A percentile compares a stretch with the other conserved stretches of the same genome.
Conservation (phyloP, 1,139 yeast species). For the Nakaseomyces delphensis region DNA sequence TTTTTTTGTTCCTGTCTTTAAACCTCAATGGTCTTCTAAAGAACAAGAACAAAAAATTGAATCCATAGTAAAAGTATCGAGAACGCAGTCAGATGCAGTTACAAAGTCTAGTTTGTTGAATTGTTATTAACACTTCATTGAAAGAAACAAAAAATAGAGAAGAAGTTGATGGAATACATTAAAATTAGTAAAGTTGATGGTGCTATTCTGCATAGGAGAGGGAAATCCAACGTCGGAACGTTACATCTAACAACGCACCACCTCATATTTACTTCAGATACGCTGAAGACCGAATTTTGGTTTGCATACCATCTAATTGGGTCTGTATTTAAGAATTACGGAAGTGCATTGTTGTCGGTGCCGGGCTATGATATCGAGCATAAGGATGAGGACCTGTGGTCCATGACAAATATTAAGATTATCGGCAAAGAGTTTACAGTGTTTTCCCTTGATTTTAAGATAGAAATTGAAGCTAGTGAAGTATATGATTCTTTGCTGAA, state of each 20-base stretch:
- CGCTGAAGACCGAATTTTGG: slow-evolving; percentile 66
- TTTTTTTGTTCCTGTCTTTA: too few species aligned
- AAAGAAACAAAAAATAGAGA: not conserved
- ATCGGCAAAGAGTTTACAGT: slow-evolving; percentile 85
- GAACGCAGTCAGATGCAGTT: too few species aligned
- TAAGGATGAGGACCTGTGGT: slow-evolving; percentile 37
- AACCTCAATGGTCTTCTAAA: too few species aligned
- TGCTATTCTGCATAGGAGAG: slow-evolving; percentile 63
- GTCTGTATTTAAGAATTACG: slow-evolving; percentile 47
- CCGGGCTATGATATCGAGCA: slow-evolving; percentile 6
- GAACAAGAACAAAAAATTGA: too few species aligned
- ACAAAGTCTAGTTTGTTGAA: too few species aligned
- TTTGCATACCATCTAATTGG: slow-evolving; percentile 83
- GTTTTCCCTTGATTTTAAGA: slow-evolving; percentile 63
- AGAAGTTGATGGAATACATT: slow-evolving; percentile 44
- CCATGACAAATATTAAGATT: slow-evolving; percentile 51
- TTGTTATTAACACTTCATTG: too few species aligned
- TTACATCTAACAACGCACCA: slow-evolving; percentile 79
- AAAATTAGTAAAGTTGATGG: slow-evolving; percentile 55
- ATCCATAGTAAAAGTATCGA: too few species aligned
- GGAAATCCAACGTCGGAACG: slow-evolving; percentile 56
- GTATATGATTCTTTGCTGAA: slow-evolving; percentile 65
- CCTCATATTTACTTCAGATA: slow-evolving; percentile 56
- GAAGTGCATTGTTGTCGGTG: slow-evolving; percentile 31
- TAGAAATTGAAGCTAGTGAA: slow-evolving; percentile 53